Percentiles rank a stretch among this genome's conserved stretches.
Conservation (phyloP, 371 early-diverging fungal species). For the Actinomortierella wolfii region DNA sequence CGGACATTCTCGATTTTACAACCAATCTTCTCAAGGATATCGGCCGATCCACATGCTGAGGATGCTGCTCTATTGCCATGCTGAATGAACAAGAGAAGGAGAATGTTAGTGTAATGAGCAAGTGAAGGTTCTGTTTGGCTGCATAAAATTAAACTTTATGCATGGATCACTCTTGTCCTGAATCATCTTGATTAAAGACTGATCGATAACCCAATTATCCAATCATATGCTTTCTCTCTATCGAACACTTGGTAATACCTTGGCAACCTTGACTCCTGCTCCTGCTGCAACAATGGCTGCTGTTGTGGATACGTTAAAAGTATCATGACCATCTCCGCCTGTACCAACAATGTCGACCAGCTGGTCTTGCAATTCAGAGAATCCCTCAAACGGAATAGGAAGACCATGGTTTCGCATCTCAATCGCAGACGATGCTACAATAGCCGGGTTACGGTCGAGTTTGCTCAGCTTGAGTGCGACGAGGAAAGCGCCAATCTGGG, state of each 20-base stretch:
- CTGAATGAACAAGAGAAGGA: conserved; percentile 46
- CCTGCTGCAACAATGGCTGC: conserved; percentile 92
- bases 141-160: too few species aligned
- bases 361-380: conserved; percentile 49
- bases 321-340: conserved; percentile 97
- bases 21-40: conserved; percentile 87
- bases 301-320: conserved; percentile 96
- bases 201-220: too few species aligned
- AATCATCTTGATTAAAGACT: too few species aligned
- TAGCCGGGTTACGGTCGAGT: conserved; percentile 74
- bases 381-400: conserved; percentile 53
- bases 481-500: conserved; percentile 89
- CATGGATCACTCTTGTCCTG: too few species aligned
- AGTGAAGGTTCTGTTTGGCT: neutral
- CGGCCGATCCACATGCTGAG: conserved; percentile 93
- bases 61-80: conserved; percentile 96
- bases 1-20: conserved; percentile 71
- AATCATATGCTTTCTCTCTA: too few species aligned
- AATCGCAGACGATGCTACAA: conserved; percentile 79
- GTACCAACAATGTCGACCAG: conserved; percentile 96
- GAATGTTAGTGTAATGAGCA: conserved; percentile 3
- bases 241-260: too few species aligned
- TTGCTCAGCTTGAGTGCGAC: conserved; percentile 71
- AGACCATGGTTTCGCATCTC: conserved; percentile 69
- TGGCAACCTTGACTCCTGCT: conserved; percentile 91